Evolutionary conservation across 148 eudicot genomes (phyloP).

Genomic region (Nepenthes gracilis): DNA sequence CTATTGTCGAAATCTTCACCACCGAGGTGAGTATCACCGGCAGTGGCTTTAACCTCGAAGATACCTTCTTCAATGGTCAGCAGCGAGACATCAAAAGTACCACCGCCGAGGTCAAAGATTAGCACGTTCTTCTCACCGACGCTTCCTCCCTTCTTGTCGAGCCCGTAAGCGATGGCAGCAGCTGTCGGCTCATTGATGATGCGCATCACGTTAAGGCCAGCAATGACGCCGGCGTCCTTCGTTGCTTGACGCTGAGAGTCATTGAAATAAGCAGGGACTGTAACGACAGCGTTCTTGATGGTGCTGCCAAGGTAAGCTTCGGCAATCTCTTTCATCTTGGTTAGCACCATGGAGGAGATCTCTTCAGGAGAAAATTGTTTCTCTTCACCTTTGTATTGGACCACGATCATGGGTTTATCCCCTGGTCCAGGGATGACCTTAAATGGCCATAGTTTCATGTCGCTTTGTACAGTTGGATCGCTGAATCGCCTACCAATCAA

Average conservation of each 20-base stretch:
- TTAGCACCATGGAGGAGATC: background rate
- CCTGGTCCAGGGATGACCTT: background rate
- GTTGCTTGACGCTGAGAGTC: no score
- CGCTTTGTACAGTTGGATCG: background rate
- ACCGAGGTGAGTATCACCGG: slow-evolving; percentile 18
- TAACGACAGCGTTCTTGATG: background rate
- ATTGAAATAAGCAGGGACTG: background rate
- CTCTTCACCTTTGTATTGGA: background rate
- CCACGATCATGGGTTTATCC: background rate
- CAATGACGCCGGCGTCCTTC: no score
- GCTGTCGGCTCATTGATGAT: slow-evolving; percentile 1
- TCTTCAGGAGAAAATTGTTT: background rate
- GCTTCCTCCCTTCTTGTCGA: background rate
- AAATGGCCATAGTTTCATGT: background rate
- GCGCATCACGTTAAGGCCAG: no score
- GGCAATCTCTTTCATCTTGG: background rate
- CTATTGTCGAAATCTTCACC: slow-evolving; percentile 1
- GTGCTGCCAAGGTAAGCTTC: background rate
- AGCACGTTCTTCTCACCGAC: background rate
- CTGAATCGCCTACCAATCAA: slow-evolving; percentile 2
- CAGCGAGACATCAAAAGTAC: slow-evolving; percentile 13
- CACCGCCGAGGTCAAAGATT: no score
- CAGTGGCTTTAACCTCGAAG: slow-evolving; percentile 16
- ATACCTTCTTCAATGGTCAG: slow-evolving; percentile 16
- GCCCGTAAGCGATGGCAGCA: background rate